These are phyloP conservation scores for Paracamarosporium sp. DNA, from an alignment of 2,329 filamentous ascomycete species.

Conservation along the genomic window DNA sequence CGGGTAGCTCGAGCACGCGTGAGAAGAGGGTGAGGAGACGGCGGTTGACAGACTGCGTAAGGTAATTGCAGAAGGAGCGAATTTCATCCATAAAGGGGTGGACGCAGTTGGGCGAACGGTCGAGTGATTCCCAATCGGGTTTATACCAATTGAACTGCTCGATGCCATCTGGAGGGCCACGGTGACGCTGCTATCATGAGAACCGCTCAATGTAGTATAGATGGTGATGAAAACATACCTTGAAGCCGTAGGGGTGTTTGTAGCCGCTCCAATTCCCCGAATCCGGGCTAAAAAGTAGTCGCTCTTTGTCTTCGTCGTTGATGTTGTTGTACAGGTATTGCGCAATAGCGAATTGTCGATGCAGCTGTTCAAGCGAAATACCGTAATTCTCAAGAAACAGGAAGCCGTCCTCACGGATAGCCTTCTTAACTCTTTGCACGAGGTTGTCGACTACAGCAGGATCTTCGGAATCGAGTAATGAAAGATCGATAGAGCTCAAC, in stretches of 20 bases:
- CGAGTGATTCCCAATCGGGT: constrained; percentile 52
- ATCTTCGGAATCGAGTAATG: constrained; percentile 38
- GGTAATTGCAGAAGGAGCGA: constrained; percentile 54
- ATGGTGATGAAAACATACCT: constrained; percentile 38
- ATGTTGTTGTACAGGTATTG: constrained; percentile 60
- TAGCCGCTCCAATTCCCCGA: constrained; percentile 59
- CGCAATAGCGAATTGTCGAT: constrained; percentile 59
- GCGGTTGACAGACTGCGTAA: constrained; percentile 57
- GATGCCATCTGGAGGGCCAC: constrained; percentile 56
- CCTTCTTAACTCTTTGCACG: constrained; percentile 47
- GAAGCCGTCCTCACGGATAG: constrained; percentile 43
- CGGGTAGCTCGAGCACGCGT: constrained; percentile 28
- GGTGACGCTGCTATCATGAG: constrained; percentile 36
- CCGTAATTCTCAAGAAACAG: constrained; percentile 60
- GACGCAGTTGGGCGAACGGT: constrained; percentile 55
- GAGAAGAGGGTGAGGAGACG: constrained; percentile 36
- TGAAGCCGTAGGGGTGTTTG: constrained; percentile 58
- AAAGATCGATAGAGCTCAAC: constrained; percentile 41
- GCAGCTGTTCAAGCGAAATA: constrained; percentile 54
- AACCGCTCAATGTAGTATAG: not conserved
- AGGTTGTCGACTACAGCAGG: constrained; percentile 50
- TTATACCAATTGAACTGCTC: constrained; percentile 64
- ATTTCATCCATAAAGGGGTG: constrained; percentile 60
- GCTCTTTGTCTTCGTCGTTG: constrained; percentile 57
- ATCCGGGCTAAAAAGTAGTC: constrained; percentile 56